Percentiles rank a stretch among this genome's conserved stretches.
Evolutionary conservation across 371 early-diverging fungal genomes (phyloP).

Genomic region (Haplosporangium sp.): DNA sequence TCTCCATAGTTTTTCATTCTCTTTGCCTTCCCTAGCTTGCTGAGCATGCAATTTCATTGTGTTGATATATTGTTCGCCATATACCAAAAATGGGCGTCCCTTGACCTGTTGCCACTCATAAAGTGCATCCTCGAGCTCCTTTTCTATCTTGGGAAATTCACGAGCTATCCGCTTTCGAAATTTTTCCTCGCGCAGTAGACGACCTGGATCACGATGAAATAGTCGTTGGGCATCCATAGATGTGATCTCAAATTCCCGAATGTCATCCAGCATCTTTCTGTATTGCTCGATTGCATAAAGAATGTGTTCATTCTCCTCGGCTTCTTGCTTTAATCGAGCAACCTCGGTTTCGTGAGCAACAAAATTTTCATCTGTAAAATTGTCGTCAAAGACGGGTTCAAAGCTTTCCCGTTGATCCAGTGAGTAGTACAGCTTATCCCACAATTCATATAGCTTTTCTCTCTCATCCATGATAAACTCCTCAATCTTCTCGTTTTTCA

Average conservation of each 20-base stretch:
- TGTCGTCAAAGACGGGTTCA: conserved; percentile 26
- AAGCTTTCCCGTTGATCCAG: conserved; percentile 37
- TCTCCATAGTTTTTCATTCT: conserved; percentile 36
- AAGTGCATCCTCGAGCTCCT: conserved; percentile 27
- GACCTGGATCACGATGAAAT: conserved; percentile 50
- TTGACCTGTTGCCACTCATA: conserved; percentile 35
- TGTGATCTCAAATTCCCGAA: conserved; percentile 38
- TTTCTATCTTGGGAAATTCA: conserved; percentile 38
- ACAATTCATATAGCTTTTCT: conserved; percentile 29
- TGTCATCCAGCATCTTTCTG: conserved; percentile 29
- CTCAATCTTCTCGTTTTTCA: conserved; percentile 30
- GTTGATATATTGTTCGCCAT: conserved; percentile 45
- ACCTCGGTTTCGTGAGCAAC: conserved; percentile 37
- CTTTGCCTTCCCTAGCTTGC: conserved; percentile 43
- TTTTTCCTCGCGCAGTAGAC: conserved; percentile 48
- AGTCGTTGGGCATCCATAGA: conserved; percentile 34
- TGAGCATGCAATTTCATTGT: conserved; percentile 45
- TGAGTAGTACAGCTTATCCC: conserved; percentile 42
- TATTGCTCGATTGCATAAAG: conserved; percentile 32
- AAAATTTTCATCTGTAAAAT: conserved; percentile 35
- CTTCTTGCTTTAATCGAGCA: conserved; percentile 26
- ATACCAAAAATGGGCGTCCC: conserved; percentile 40
- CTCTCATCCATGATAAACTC: conserved; percentile 46
- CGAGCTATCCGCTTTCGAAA: conserved; percentile 31
- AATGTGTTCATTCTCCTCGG: conserved; percentile 28